Evolutionary conservation across 768 basidiomycete species (phyloP).

Genomic region (Tulasnella sp.): DNA sequence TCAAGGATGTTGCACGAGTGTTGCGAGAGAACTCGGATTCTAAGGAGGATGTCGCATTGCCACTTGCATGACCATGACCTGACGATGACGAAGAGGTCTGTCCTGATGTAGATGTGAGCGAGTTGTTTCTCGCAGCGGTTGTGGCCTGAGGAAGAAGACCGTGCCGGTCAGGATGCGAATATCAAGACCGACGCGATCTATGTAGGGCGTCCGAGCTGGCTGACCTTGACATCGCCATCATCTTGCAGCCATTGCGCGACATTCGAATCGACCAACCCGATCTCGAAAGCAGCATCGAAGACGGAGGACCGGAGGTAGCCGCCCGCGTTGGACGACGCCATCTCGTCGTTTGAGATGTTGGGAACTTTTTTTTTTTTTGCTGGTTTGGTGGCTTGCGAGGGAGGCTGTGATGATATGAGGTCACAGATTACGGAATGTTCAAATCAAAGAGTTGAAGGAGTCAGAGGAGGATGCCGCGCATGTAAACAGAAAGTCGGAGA

Average conservation of each 20-base stretch:
- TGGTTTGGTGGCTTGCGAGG: too few relatives aligned
- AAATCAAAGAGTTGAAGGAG: too few relatives aligned
- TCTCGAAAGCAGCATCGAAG: constrained; percentile 9
- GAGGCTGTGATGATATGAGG: too few relatives aligned
- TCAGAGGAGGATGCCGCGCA: too few relatives aligned
- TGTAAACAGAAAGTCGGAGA: too few relatives aligned
- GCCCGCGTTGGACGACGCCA: not conserved
- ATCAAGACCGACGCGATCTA: not conserved
- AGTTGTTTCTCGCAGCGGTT: not conserved
- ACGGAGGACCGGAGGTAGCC: constrained; percentile 2
- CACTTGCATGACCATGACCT: not conserved
- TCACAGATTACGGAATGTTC: too few relatives aligned
- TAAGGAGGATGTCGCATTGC: not conserved
- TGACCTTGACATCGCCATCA: not conserved
- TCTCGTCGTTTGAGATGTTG: too few relatives aligned
- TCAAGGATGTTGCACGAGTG: too few relatives aligned
- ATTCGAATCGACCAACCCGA: constrained; percentile 2
- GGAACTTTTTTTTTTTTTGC: too few relatives aligned
- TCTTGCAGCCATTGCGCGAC: not conserved
- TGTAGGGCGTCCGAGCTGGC: not conserved
- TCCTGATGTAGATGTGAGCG: not conserved
- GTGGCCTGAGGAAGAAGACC: not conserved
- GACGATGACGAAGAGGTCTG: not conserved
- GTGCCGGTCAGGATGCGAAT: not conserved
- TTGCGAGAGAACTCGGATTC: not conserved